Conservation (phyloP, 2,329 filamentous ascomycete genomes). For the Cladophialophora carrionii region DNA sequence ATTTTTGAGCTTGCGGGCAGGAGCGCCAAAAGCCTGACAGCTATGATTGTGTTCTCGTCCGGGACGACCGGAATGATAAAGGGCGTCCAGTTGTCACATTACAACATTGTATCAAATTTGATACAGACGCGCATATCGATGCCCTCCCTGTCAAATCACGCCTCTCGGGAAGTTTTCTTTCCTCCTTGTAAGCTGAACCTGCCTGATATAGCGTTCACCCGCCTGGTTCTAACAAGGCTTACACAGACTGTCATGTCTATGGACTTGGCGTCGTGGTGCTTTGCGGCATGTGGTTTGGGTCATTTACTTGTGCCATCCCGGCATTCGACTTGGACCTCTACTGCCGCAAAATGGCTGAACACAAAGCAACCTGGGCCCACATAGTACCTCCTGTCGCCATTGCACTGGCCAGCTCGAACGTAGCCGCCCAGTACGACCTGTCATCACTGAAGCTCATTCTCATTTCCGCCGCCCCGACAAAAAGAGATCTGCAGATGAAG, state of each 20-base stretch:
- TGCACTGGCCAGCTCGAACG: conserved; percentile 58
- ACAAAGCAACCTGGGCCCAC: conserved; percentile 59
- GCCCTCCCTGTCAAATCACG: conserved; percentile 15
- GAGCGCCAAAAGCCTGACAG: conserved; percentile 32
- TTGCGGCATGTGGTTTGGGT: conserved; percentile 52
- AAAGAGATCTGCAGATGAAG: conserved; percentile 56
- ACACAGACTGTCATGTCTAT: conserved; percentile 47
- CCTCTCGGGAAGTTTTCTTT: conserved; percentile 25
- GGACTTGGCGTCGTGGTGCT: conserved; percentile 53
- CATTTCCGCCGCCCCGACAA: conserved; percentile 61
- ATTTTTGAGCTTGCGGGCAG: conserved; percentile 36
- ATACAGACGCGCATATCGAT: conserved; percentile 23
- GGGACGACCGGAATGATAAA: conserved; percentile 42
- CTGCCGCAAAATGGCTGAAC: conserved; percentile 55
- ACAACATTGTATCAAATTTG: conserved; percentile 48
- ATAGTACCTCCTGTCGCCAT: conserved; percentile 65
- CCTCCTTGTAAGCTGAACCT: conserved; percentile 26
- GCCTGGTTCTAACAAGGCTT: not conserved
- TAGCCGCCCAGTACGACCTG: conserved; percentile 60
- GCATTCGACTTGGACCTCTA: conserved; percentile 62
- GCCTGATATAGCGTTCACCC: not conserved
- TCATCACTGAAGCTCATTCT: conserved; percentile 53
- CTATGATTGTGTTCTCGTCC: conserved; percentile 41
- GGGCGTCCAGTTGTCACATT: conserved; percentile 49
- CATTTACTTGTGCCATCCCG: conserved; percentile 57